These are phyloP conservation scores for Apostasia shenzhenica DNA, from an alignment of 106 monocot genomes.

Conservation along the genomic window DNA sequence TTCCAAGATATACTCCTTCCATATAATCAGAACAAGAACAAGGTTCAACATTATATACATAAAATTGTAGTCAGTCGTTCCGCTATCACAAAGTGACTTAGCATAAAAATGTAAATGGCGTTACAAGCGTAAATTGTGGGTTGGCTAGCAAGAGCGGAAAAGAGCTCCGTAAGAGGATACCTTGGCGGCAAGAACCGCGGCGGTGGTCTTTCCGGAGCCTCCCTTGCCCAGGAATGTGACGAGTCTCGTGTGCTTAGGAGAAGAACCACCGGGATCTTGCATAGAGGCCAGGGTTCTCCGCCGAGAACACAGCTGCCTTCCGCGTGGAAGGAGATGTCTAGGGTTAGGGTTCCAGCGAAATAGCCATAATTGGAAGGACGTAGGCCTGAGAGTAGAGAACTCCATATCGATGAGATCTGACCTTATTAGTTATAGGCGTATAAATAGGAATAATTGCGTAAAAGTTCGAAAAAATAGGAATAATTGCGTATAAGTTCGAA, in stretches of 20 bases:
- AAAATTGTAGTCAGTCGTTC: no score
- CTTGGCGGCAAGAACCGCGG: conserved; percentile 75
- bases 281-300: conserved; percentile 17
- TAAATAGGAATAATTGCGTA: no score
- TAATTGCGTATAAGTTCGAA: no score
- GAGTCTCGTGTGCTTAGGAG: conserved; percentile 38
- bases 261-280: conserved; percentile 17
- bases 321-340: conserved; percentile 5
- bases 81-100: no score
- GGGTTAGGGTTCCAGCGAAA: conserved; percentile 17
- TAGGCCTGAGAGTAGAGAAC: neutral
- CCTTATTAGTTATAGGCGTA: no score
- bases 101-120: no score
- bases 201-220: conserved; percentile 85
- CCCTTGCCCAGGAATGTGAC: conserved; percentile 96
- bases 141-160: neutral
- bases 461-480: no score
- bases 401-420: neutral
- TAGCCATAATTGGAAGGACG: conserved; percentile 3
- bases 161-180: conserved; percentile 16
- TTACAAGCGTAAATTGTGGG: no score
- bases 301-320: neutral
- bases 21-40: no score
- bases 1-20: no score
- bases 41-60: no score